Percentiles rank a stretch among this genome's conserved stretches.
Conservation (phyloP, 768 basidiomycete genomes). For the Floccularia luteovirens region DNA sequence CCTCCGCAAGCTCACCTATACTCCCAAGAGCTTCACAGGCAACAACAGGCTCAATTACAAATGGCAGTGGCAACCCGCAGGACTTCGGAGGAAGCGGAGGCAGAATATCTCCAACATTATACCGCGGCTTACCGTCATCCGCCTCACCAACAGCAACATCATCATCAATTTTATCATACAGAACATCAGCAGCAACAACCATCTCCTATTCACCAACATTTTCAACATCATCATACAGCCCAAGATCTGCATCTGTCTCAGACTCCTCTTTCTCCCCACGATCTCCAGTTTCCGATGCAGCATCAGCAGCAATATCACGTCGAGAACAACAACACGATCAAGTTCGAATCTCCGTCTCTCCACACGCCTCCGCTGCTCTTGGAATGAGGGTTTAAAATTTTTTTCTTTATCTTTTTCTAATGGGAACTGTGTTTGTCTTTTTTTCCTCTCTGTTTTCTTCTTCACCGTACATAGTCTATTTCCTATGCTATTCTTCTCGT, state of each 20-base stretch:
- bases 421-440: too few species aligned
- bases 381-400: conserved; percentile 44
- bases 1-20: conserved; percentile 17
- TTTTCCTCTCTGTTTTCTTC: too few species aligned
- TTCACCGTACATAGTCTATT: too few species aligned
- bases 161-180: conserved; percentile 24
- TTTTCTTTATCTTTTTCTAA: too few species aligned
- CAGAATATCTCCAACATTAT: conserved; percentile 13
- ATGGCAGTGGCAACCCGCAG: conserved; percentile 12
- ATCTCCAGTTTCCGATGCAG: conserved; percentile 13
- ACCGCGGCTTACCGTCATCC: conserved; percentile 13
- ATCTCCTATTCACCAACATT: conserved; percentile 21
- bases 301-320: conserved; percentile 10
- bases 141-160: neutral
- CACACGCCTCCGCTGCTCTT: conserved; percentile 39
- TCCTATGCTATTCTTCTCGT: too few species aligned
- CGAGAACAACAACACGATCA: conserved; percentile 19
- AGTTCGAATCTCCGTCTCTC: conserved; percentile 35
- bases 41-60: conserved; percentile 20
- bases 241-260: too few species aligned
- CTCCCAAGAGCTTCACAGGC: conserved; percentile 20
- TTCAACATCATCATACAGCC: conserved; percentile 13
- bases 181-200: conserved; percentile 11
- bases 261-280: conserved; percentile 15
- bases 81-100: conserved; percentile 17